Base-by-base conservation (phyloP, 495 filamentous ascomycete species). In the Neurospora terricola region DNA sequence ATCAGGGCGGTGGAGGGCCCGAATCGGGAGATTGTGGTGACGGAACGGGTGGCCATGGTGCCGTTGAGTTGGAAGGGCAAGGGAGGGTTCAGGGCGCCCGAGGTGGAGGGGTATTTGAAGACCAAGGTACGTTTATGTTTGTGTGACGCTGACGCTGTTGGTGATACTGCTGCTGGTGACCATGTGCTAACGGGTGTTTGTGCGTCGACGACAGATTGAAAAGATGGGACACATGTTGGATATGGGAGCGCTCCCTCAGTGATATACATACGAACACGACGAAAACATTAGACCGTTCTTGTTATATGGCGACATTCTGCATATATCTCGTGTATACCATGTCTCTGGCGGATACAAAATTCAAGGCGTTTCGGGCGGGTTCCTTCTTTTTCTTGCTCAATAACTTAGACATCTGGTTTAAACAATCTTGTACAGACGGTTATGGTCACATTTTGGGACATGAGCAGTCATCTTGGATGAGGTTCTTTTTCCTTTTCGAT, bases 1-100 rank as follows among this genome's bases (percentile, higher is more conserved):
- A 91, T 98, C 38, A 87, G 94, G 34, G 96, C 96, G 3, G 92
- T 99, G 9, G 96, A 99, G 78, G 96, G 96, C 0, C 93, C 93
- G 0, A 91, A 92, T 73, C 85, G 93, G 27, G 94, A 98, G 83
- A 86, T 98, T 6, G 86, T 90, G 68, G 95, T 99, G 8, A 94
- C 90, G 75, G 94, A 97, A 79, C 85, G 96, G 62, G 93, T 99
- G 37, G 88, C 94, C 1, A 99, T 99, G 96, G 89, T 98, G 45
- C 96, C 96, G n/a, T 81, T 98, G 70, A 93, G 93, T 12, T 99
- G 96, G 96, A 91, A 91, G 73, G 92, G 92, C 7, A 91, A 90
- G 77, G 90, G 88, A 27, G 96, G 96, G 0, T 92, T 99, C 72
- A 88, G 89, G 69, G 93, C 94, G 76, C 87, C 89, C 71, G 96